Evolutionary conservation across 495 filamentous ascomycete genomes (phyloP), one percentile per base, ranked within the genome.

Genomic region (Aspergillus wentii): DNA sequence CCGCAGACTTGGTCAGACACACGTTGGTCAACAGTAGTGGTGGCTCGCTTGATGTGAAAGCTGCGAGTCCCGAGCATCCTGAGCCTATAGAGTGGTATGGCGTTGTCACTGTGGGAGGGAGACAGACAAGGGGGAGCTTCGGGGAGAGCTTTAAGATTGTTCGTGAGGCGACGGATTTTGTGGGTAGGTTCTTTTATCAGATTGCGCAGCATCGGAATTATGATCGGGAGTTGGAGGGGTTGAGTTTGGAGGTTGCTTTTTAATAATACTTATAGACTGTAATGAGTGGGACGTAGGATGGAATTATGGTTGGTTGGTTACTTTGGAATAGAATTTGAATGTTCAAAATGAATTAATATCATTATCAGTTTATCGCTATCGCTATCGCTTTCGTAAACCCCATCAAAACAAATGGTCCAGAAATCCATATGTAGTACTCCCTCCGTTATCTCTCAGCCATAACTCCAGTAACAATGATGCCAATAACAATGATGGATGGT

Each of bases 71-170:
- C 1, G 51, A 35, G 1, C 53, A 60, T 13, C 55, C 63, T 1
- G 73, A 78, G 31, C 75, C 78, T 1, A 59, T 77, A 1, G 79
- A 85, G 40, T 78, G 71, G 31, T 89, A 85, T 54, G 82, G 81
- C n/a, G 82, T 91, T 6, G 81, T 88, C 1, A 83, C 77, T 0
- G 70, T 81, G 22, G 58, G 54, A 6, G 56, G 64, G 21, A 1
- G 23, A 0, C 56, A 68, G 17, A 61, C 62, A 42, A 65, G 75
- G 1, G 71, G 75, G 21, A 74, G 70, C 41, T 69, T 85, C 39
- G 68, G 56, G 33, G 74, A 82, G 47, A 67, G 59, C 2, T 47
- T 79, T 4, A 59, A 72, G 36, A 77, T 86, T 47, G 69, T 70
- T 7, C 85, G 80, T 59, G 76, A 76, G 5, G 71, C 73, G 8